These are phyloP conservation scores for Triticum urartu DNA, from an alignment of 176 grass and related monocot genomes.

Conservation along the genomic window DNA sequence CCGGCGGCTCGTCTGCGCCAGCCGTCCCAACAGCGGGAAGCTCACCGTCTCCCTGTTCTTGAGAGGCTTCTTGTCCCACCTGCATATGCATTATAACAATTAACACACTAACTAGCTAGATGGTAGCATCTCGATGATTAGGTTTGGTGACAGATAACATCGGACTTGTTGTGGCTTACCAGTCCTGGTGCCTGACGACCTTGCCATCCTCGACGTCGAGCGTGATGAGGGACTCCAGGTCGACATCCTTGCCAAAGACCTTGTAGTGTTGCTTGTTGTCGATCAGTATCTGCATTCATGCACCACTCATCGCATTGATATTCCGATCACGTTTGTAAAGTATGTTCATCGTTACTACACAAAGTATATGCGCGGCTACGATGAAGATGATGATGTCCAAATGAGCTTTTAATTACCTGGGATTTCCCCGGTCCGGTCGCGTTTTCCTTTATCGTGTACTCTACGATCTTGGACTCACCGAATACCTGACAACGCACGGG, in stretches of 20 bases:
- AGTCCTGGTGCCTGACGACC: slow-evolving; percentile 33
- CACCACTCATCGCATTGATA: background rate
- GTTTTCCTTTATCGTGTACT: slow-evolving; percentile 30
- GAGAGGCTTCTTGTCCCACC: slow-evolving; percentile 63
- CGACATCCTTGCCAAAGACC: slow-evolving; percentile 25
- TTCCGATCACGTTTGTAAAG: background rate
- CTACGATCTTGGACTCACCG: slow-evolving; percentile 22
- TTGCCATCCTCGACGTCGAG: slow-evolving; percentile 42
- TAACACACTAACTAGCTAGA: background rate
- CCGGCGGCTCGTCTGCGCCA: slow-evolving; percentile 37
- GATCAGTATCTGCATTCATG: slow-evolving; percentile 35
- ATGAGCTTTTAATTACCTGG: background rate
- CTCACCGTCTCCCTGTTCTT: slow-evolving; percentile 45
- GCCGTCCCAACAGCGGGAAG: slow-evolving; percentile 29
- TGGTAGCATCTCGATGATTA: background rate
- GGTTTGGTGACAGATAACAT: background rate
- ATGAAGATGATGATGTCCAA: background rate
- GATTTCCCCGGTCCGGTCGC: background rate
- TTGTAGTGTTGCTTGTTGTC: slow-evolving; percentile 62
- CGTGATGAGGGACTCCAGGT: slow-evolving; percentile 39
- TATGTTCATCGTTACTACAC: background rate
- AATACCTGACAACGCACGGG: background rate
- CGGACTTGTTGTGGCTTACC: background rate
- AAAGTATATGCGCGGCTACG: background rate
- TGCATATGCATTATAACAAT: background rate